Percentiles rank a stretch among this genome's conserved stretches.
Conservation (phyloP, 2,329 filamentous ascomycete species). For the Phoma sp. region DNA sequence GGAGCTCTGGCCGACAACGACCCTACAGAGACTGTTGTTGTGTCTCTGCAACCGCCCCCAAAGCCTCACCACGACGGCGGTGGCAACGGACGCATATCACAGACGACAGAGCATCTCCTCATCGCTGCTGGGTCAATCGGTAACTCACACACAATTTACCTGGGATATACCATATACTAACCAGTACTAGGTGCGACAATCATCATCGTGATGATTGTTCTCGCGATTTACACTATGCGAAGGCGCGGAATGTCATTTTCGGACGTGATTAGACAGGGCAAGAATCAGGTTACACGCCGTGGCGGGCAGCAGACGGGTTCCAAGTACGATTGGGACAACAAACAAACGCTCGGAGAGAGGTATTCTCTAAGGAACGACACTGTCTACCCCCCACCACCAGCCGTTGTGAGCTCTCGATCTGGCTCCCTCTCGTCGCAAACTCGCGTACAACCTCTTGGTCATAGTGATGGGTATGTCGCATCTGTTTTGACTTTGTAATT, state of each 20-base stretch:
- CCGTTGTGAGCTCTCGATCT: conserved; percentile 29
- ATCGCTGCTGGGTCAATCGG: conserved; percentile 52
- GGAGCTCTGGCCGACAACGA: conserved; percentile 30
- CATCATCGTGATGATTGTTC: conserved; percentile 45
- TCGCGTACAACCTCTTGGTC: conserved; percentile 35
- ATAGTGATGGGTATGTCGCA: conserved; percentile 37
- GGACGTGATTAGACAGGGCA: conserved; percentile 36
- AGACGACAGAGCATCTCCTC: conserved; percentile 48
- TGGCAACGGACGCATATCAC: conserved; percentile 39
- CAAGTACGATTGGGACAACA: conserved; percentile 36
- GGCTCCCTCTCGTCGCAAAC: conserved; percentile 38
- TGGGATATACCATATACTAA: conserved; percentile 18
- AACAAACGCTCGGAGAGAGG: conserved; percentile 30
- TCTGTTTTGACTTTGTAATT: neutral
- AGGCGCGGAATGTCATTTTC: conserved; percentile 45
- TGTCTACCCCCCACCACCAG: conserved; percentile 35
- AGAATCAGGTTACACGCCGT: conserved; percentile 29
- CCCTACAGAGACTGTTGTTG: conserved; percentile 36
- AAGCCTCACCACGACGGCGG: conserved; percentile 20
- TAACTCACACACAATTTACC: conserved; percentile 11
- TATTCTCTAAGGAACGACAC: conserved; percentile 35
- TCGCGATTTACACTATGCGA: conserved; percentile 47
- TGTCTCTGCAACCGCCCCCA: conserved; percentile 29
- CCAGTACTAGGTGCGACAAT: conserved; percentile 44
- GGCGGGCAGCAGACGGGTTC: conserved; percentile 30